These are phyloP conservation scores for Paxillus involutus DNA, from an alignment of 768 basidiomycete genomes.

Conservation along the genomic window DNA sequence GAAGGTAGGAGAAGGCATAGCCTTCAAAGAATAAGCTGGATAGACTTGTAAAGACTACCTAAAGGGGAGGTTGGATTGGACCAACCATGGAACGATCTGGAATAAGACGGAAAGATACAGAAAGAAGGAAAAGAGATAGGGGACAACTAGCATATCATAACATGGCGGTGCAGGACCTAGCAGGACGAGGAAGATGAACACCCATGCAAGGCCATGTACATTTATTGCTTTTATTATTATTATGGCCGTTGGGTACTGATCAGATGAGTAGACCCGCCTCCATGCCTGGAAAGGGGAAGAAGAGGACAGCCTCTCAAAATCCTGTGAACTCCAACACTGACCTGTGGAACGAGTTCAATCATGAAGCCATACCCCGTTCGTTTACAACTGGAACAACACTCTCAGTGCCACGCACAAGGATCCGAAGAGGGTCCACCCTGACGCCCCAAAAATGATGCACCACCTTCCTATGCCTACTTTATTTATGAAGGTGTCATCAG, in stretches of 20 bases:
- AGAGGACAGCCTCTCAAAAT: background rate
- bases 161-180: background rate
- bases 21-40: no score
- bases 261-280: background rate
- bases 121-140: no score
- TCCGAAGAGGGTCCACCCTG: background rate
- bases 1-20: no score
- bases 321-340: background rate
- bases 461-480: background rate
- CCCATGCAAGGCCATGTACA: background rate
- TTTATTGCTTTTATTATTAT: background rate
- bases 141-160: no score
- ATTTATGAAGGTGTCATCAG: background rate
- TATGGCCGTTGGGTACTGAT: background rate
- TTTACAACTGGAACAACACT: background rate
- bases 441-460: background rate
- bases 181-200: background rate
- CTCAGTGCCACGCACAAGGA: background rate
- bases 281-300: background rate
- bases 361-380: background rate
- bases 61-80: no score
- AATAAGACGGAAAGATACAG: no score
- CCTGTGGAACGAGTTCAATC: background rate
- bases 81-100: no score
- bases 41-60: no score